phyloP scores from a whole-genome alignment of 306 rosid genomes.

The Sophora flavescens region DNA sequence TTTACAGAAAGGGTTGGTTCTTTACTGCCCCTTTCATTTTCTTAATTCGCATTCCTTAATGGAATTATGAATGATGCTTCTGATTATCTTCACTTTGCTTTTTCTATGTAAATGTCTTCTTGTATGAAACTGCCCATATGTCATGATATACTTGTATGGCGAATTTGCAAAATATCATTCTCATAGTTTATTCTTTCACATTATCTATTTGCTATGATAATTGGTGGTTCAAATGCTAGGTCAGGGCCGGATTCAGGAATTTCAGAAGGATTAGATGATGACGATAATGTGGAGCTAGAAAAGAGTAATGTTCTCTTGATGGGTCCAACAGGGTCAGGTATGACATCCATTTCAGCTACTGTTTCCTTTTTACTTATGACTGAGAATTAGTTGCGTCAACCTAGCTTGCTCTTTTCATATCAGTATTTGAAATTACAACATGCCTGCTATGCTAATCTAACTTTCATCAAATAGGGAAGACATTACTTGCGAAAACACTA shows the following conservation, averaged over 20 bases:
- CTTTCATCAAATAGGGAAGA: conserved; percentile 79
- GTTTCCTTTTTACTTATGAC: conserved; percentile 25
- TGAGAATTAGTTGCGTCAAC: conserved; percentile 31
- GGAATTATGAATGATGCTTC: not conserved
- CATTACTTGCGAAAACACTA: conserved; percentile 91
- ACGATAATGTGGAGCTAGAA: conserved; percentile 85
- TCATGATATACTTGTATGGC: conserved; percentile 27
- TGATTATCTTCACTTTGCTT: not conserved
- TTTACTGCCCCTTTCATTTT: conserved; percentile 26
- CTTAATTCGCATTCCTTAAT: not conserved
- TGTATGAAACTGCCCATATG: not conserved
- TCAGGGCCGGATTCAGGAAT: conserved; percentile 63
- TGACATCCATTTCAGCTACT: conserved; percentile 25
- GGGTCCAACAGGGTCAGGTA: conserved; percentile 99
- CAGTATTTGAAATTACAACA: not conserved
- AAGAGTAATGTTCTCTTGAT: conserved; percentile 98
- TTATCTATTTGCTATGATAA: conserved; percentile 41
- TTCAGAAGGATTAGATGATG: conserved; percentile 65
- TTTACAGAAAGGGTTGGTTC: conserved; percentile 79
- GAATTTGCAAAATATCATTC: conserved; percentile 30
- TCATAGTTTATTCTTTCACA: conserved; percentile 23
- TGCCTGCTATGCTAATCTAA: conserved; percentile 49
- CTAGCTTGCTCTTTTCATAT: conserved; percentile 25
- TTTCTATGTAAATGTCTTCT: not conserved
- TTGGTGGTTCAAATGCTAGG: conserved; percentile 59